A percentile compares a stretch with the other conserved stretches of the same genome.
These are phyloP conservation scores for Neonectria neomacrospora DNA, from an alignment of 2,329 filamentous ascomycete genomes.

Conservation along the genomic window DNA sequence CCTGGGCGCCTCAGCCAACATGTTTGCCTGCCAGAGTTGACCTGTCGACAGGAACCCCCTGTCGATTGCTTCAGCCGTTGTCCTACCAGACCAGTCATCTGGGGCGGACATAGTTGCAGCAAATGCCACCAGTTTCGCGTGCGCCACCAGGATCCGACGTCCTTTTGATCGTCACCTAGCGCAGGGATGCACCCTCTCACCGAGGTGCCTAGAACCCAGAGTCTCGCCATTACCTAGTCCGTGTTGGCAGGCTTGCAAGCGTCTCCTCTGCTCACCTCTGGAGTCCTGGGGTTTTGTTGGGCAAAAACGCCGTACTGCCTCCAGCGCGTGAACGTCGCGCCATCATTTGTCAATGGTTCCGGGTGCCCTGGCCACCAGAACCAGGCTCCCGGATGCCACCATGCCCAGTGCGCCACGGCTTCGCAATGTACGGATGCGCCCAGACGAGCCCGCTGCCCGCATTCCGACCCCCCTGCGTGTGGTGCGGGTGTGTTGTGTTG, in stretches of 20 bases:
- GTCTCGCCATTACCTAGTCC: neutral
- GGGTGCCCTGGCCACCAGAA: constrained; percentile 15
- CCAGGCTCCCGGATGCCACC: constrained; percentile 24
- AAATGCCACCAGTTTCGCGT: constrained; percentile 31
- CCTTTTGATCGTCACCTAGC: constrained; percentile 16
- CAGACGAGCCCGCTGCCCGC: neutral
- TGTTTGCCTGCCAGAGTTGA: constrained; percentile 7
- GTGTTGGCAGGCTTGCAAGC: neutral
- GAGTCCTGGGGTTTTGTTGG: constrained; percentile 14
- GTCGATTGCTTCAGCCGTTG: constrained; percentile 29
- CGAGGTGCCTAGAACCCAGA: neutral
- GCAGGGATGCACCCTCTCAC: constrained; percentile 14
- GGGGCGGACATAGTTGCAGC: constrained; percentile 14
- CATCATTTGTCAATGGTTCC: constrained; percentile 25
- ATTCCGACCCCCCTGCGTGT: constrained; percentile 16
- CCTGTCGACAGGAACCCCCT: constrained; percentile 31
- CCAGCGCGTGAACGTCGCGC: constrained; percentile 11
- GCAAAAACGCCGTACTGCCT: constrained; percentile 26
- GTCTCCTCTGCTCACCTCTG: constrained; percentile 7
- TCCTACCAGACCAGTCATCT: constrained; percentile 21
- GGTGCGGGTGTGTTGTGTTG: neutral
- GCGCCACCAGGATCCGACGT: constrained; percentile 14
- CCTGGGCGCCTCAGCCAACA: constrained; percentile 3
- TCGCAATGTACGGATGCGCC: constrained; percentile 8
- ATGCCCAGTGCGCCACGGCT: constrained; percentile 21